Evolutionary conservation across 2,329 filamentous ascomycete species (phyloP).

Genomic region (Pestalotiopsis sp.): DNA sequence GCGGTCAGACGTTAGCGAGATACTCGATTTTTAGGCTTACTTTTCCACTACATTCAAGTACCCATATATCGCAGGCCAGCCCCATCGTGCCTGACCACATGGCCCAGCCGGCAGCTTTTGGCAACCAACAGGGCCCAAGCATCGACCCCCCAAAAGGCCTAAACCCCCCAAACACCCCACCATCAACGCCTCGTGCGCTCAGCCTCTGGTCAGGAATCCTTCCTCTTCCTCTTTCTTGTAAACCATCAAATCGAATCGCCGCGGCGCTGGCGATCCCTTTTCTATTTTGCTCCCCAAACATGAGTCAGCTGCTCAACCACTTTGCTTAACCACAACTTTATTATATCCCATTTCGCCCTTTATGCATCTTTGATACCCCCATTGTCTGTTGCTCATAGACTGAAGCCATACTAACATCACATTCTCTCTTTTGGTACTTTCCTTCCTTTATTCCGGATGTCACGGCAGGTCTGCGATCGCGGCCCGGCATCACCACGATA

Average conservation of each 20-base stretch:
- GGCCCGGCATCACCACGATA: not conserved
- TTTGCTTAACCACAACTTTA: not conserved
- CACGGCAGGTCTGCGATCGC: not conserved
- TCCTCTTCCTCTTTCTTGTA: not conserved
- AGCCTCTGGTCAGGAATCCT: slow-evolving; percentile 1
- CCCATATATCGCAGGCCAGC: not conserved
- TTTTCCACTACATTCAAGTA: not conserved
- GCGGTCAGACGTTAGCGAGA: not conserved
- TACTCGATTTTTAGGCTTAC: not conserved
- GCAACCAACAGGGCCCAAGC: not conserved
- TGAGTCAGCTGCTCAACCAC: not conserved
- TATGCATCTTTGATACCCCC: not conserved
- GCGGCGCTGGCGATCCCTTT: slow-evolving; percentile 3
- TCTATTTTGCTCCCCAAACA: not conserved
- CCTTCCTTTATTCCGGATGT: not conserved
- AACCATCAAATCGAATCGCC: not conserved
- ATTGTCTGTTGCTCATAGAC: slow-evolving; percentile 4
- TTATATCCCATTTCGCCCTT: not conserved
- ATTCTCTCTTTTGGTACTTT: not conserved
- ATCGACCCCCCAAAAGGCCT: too few relatives aligned
- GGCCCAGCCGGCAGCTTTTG: not conserved
- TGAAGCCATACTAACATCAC: slow-evolving; percentile 1
- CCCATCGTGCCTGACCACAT: not conserved
- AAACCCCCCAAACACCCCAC: not conserved
- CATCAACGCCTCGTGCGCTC: slow-evolving; percentile 5